phyloP scores from a whole-genome alignment of 1,284 basidiomycete genomes.

The Abortiporus biennis region DNA sequence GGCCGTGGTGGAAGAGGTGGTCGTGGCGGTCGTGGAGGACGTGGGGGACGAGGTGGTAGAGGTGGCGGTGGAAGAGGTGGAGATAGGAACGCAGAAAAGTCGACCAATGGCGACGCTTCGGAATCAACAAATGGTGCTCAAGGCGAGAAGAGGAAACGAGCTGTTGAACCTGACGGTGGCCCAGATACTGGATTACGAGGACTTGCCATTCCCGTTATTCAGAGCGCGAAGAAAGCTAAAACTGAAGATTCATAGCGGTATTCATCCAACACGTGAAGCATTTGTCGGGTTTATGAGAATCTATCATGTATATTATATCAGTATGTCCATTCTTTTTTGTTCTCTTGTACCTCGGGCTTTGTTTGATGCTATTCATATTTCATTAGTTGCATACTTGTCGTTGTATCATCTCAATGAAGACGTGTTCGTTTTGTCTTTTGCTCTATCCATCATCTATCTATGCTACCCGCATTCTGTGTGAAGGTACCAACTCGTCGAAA shows the following conservation, averaged over 20 bases:
- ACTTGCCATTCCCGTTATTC: conserved; percentile 48
- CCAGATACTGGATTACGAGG: conserved; percentile 59
- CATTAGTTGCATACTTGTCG: too few species aligned
- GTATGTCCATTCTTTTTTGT: too few species aligned
- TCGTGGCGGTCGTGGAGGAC: conserved; percentile 37
- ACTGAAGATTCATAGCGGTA: conserved; percentile 30
- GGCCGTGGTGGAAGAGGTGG: conserved; percentile 39
- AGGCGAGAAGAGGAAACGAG: conserved; percentile 71
- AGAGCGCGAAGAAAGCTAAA: conserved; percentile 55
- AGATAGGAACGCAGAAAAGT: conserved; percentile 19
- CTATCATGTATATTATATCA: too few species aligned
- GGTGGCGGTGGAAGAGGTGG: conserved; percentile 22
- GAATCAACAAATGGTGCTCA: conserved; percentile 18
- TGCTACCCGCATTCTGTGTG: too few species aligned
- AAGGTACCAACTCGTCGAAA: too few species aligned
- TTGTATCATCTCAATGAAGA: too few species aligned
- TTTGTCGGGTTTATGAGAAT: too few species aligned
- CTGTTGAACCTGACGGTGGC: conserved; percentile 69
- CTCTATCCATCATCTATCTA: too few species aligned
- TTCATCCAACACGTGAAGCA: neutral
- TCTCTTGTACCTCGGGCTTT: too few species aligned
- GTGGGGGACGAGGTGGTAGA: conserved; percentile 30
- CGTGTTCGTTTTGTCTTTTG: too few species aligned
- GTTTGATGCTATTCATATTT: too few species aligned
- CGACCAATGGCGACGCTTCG: conserved; percentile 9